Evolutionary conservation across 371 early-diverging fungal species (phyloP), one percentile per base, ranked within the genome.

Genomic region (Neoconidiobolus thromboides): DNA sequence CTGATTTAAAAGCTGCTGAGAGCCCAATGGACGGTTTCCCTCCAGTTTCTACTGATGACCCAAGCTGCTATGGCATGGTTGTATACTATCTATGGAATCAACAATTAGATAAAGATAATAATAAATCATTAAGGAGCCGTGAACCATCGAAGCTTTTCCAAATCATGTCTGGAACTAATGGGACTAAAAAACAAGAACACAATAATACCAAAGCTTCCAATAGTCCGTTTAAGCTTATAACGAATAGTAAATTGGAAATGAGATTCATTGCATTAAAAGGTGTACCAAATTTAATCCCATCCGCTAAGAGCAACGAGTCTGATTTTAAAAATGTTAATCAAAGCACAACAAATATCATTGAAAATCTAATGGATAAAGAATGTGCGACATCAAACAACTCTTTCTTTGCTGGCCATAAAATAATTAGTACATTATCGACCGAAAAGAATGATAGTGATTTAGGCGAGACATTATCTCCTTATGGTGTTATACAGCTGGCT

Each of bases 221-320:
- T 26, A 26, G 26, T 26, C 26, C 26, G 26, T 26, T 26, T 26
- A 14, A 47, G 12, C 48, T 14, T 14, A 14, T 36, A 26, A 36
- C 52, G 37, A 57, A 46, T 12, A 5, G 43, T 5, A 57, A 57
- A 36, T n/a, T 44, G 2, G 42, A 43, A n/a, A 4, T 44, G 6
- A 7, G 57, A 26, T 57, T 43, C 44, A 44, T 57, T 3, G 57
- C 57, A 4, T 36, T 57, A 5, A 57, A 57, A 36, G 57, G 57
- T 36, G 14, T 57, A 7, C 43, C 44, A 12, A 57, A 57, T 40
- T 44, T 26, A 10, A 49, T 26, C 14, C 49, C 26, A 26, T 26
- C 26, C 26, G 26, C 26, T 26, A 26, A 26, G 26, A 26, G 26
- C 26, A 26, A 26, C 26, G 26, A 26, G 26, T 26, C 26, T 26